Conservation (phyloP, 177 flowering plant species). For the Tripterygium wilfordii region DNA sequence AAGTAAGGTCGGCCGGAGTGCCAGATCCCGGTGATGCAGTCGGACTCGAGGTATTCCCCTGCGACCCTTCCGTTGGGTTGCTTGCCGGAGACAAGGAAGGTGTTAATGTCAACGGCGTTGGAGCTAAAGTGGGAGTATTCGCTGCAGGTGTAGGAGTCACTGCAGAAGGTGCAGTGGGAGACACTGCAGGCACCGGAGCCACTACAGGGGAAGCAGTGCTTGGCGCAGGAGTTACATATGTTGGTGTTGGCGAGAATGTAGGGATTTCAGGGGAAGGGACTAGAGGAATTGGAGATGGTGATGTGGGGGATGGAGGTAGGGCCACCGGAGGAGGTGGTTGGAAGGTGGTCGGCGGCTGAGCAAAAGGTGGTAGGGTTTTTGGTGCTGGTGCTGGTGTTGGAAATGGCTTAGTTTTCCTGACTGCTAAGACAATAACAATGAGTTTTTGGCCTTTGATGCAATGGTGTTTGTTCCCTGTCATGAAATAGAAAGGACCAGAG, state of each 20-base stretch:
- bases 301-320: not conserved
- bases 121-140: not conserved
- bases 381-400: not conserved
- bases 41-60: too few species aligned
- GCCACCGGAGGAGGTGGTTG: not conserved
- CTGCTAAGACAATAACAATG: conserved; percentile 32
- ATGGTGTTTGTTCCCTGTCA: conserved; percentile 33
- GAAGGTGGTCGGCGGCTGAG: not conserved
- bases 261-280: not conserved
- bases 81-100: too few species aligned
- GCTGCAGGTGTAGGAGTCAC: not conserved
- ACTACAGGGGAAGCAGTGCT: not conserved
- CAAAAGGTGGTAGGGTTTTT: not conserved
- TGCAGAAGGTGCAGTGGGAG: not conserved
- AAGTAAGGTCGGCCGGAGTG: too few species aligned
- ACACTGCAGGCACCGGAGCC: not conserved
- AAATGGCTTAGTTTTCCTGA: not conserved
- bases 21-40: too few species aligned
- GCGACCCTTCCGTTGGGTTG: too few species aligned
- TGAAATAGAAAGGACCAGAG: conserved; percentile 57
- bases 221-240: not conserved
- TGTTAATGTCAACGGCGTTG: not conserved
- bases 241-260: not conserved
- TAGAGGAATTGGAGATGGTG: not conserved
- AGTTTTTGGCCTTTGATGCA: conserved; percentile 51